Evolutionary conservation across 169 alveolate genomes (phyloP), one percentile per base, ranked within the genome.

Genomic region (Amoebophrya sp.): DNA sequence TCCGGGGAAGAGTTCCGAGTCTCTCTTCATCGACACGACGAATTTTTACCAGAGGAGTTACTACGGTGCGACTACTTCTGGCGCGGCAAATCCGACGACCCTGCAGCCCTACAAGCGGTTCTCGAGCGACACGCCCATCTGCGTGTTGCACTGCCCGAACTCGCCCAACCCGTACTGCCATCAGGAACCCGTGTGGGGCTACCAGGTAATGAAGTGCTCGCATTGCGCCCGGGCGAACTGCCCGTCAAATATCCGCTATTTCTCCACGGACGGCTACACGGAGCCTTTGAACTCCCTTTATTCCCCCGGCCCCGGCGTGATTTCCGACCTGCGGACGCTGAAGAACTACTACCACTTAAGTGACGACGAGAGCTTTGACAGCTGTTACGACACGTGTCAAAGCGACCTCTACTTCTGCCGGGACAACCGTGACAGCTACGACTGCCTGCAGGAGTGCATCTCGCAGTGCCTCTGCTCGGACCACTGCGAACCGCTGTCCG

Each of bases 401-500:
- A 12, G 32, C 39, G 38, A 66, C 83, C 29, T 18, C 35, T 66
- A 25, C 18, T 66, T 66, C 18, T 66, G 83, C 32, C 39, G 29
- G 35, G 35, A 66, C 83, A 66, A 25, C 29, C 83, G 35, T 3
- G 32, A 25, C 83, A 66, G 35, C 83, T 66, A 12, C 83, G 35
- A 66, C 83, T 89, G 91, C 47, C 39, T 89, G 29, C n/a, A 39
- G n/a, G 53, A 53, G 40, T 89, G 91, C 40, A 38, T 41, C n/a
- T 40, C 91, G 32, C 77, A 53, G 39, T 89, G 91, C 40, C 77
- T 33, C 23, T 89, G 91, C 77, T 40, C 77, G 0, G 55, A 89
- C 23, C 38, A 1, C 40, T 89, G 91, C 40, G 66, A 89, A n/a
- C 47, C 91, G 23, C 10, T 89, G n/a, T 25, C 40, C 7, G 66